phyloP scores from a whole-genome alignment of 2,329 filamentous ascomycete species.

The Cyphellophora europaea region DNA sequence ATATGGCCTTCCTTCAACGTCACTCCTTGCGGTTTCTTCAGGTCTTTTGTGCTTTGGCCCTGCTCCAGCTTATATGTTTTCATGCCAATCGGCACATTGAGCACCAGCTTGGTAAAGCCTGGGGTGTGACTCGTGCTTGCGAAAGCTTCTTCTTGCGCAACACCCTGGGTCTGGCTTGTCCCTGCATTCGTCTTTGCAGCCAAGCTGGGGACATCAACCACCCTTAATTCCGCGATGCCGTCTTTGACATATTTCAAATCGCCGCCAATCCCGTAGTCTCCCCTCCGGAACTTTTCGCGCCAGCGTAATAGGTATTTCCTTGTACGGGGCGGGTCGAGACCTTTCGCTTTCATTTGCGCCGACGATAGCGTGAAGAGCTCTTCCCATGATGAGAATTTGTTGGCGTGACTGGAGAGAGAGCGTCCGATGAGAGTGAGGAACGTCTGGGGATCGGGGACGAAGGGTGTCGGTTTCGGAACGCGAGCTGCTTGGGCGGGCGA shows the following conservation, averaged over 20 bases:
- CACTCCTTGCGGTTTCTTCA: constrained; percentile 54
- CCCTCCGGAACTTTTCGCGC: constrained; percentile 74
- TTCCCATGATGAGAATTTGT: constrained; percentile 86
- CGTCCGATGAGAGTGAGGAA: constrained; percentile 91
- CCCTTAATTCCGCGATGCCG: constrained; percentile 48
- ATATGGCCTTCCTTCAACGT: constrained; percentile 57
- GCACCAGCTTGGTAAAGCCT: constrained; percentile 48
- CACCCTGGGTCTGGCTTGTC: constrained; percentile 10
- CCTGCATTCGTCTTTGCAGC: constrained; percentile 20
- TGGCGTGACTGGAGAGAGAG: constrained; percentile 67
- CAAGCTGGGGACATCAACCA: constrained; percentile 44
- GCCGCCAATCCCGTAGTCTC: constrained; percentile 70
- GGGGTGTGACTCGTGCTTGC: constrained; percentile 45
- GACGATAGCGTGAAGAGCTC: constrained; percentile 76
- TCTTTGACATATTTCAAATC: constrained; percentile 66
- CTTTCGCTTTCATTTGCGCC: constrained; percentile 67
- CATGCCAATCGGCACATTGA: constrained; percentile 49
- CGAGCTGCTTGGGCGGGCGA: too few relatives aligned
- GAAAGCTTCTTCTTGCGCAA: too few relatives aligned
- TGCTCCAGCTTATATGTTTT: constrained; percentile 43
- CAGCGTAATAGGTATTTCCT: constrained; percentile 79
- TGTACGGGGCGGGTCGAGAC: constrained; percentile 74
- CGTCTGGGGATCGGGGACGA: constrained; percentile 44
- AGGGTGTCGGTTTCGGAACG: constrained; percentile 64
- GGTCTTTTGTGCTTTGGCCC: constrained; percentile 30